Evolutionary conservation across 805 yeast genomes (phyloP), one percentile per base, ranked within the genome.

Genomic region (Hemisphaericaspora nanyangensis): DNA sequence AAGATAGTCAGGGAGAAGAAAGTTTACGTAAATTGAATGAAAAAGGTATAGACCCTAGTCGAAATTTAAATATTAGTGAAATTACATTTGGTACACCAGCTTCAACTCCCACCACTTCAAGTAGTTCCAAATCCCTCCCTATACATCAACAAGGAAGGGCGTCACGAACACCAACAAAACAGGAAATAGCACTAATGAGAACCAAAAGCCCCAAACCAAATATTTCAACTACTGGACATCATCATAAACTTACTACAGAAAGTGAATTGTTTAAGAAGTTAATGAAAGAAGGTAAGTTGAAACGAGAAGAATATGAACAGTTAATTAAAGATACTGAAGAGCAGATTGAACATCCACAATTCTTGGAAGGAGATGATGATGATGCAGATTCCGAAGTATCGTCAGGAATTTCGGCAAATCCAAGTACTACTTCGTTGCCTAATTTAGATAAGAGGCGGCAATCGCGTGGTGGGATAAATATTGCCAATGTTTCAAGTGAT

Each of bases 1-100:
- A 81, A 48, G 82, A 75, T 41, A 70, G 73, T 26, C 72, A 75
- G 26, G 80, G 80, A 0, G 43, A 59, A 31, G 49, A 63, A 3
- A 63, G 67, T 24, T 53, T 75, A 6, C 56, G 55, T 18, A 56
- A 54, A 22, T 48, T 77, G 39, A 55, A 49, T 34, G 56, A 54
- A 17, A 59, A 62, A 32, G 60, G 59, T 10, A 34, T 72, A 32
- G 72, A 75, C 49, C 72, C 77, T 0, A 61, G 61, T 44, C 68
- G 56, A 43, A 65, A 65, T 45, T 54, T 75, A 40, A 68, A 56
- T 47, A 60, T 58, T 22, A 63, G 51, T 43, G 71, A 57, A 34
- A 61, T 58, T 35, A 61, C 53, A 46, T 68, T 63, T 42, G 31
- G 31, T 10, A 5, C 3, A 10, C n/a, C 28, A 25, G 8, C 11